These are phyloP conservation scores for Phytophthora cryptogea DNA, from an alignment of 352 stramenopile genomes.

Conservation along the genomic window DNA sequence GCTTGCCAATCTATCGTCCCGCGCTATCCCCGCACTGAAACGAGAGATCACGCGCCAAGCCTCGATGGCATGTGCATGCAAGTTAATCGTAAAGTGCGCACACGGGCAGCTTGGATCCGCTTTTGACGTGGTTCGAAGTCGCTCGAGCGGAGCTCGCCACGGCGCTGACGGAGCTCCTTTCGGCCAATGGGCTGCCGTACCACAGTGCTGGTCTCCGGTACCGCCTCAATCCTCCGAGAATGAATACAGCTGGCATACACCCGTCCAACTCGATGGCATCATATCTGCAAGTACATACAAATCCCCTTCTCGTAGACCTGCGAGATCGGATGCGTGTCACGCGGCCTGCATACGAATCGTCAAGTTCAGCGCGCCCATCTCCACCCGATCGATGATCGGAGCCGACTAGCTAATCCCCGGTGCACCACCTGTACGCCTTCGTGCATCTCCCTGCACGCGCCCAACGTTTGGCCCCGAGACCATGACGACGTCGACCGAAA, in stretches of 20 bases:
- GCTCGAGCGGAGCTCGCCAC: constrained; percentile 14
- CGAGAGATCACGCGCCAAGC: not conserved
- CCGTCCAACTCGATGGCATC: not conserved
- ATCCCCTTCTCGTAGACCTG: not conserved
- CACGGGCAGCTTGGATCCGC: not conserved
- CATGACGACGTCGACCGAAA: constrained; percentile 16
- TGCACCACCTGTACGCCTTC: constrained; percentile 10
- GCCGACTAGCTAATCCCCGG: constrained; percentile 31
- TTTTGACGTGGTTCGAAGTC: constrained; percentile 19
- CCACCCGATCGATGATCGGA: not conserved
- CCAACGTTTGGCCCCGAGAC: constrained; percentile 20
- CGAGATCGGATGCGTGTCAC: constrained; percentile 6
- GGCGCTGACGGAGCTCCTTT: not conserved
- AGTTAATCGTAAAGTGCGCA: too few species aligned
- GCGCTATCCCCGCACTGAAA: constrained; percentile 8
- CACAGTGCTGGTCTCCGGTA: constrained; percentile 7
- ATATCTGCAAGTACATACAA: not conserved
- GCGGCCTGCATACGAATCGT: constrained; percentile 26
- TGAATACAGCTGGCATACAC: not conserved
- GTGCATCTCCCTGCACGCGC: constrained; percentile 15
- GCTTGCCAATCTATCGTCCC: constrained; percentile 13
- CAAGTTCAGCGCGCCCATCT: constrained; percentile 9
- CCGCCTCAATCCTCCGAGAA: constrained; percentile 17
- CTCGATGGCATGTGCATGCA: too few species aligned
- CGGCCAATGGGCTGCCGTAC: constrained; percentile 12